Evolutionary conservation across 1,284 basidiomycete genomes (phyloP), one percentile per base, ranked within the genome.

Genomic region (Peniophora sp.): DNA sequence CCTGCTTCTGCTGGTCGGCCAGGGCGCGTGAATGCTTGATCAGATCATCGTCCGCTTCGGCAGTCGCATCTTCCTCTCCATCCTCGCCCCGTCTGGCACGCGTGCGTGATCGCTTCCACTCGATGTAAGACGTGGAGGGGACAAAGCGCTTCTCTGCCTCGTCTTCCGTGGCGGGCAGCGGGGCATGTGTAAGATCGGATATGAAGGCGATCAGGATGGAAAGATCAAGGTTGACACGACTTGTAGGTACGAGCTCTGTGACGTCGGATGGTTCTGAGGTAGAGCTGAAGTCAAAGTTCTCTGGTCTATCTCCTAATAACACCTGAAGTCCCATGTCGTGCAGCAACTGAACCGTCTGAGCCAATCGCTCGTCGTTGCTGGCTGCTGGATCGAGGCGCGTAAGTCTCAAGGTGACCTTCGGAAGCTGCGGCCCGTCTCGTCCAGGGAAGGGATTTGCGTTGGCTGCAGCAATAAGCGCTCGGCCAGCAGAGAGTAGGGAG

Each of bases 131-230:
- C 34, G 71, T 65, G 0, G 78, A 70, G 9, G 83, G 75, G 36
- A 79, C 71, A 59, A 87, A 92, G 9, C 87, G 75, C 18, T 62
- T 60, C 14, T 77, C 69, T 0, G 88, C 88, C 42, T 81, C 83
- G 22, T 76, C 76, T 0, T 72, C 58, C 1, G 74, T 73, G 0
- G 51, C 43, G 0, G 90, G 89, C 0, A 92, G 68, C 0, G 78
- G 71, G 1, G 85, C 72, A 62, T 93, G 90, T 0, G 88, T 82
- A 39, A 91, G 77, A 57, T 93, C 90, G 3, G 88, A 90, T 32
- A 89, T 79, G 23, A 94, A 74, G 0, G 89, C 90, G 54, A 93
- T 86, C 47, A 93, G 76, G 0, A 85, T 73, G 0, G 89, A 92
- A 9, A 92, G 73, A 63, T 93, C 91, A 39, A 92, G 73, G 58